phyloP scores from a whole-genome alignment of 805 yeast genomes.

The Starmerella stigmatis region DNA sequence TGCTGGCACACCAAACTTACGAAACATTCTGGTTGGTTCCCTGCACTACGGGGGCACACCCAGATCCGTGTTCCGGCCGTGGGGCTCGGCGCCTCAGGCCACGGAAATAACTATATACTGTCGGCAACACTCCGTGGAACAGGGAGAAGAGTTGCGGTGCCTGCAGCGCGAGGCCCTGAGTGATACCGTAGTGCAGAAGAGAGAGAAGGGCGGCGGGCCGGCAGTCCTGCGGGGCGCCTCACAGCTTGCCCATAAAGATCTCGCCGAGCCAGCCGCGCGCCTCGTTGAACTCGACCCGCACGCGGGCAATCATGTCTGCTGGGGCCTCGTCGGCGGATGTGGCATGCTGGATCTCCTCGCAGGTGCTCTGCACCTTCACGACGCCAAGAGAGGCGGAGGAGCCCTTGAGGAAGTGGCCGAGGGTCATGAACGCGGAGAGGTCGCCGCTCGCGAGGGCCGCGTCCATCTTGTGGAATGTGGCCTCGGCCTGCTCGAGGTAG shows the following conservation, averaged over 20 bases:
- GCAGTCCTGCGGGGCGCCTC: too few relatives aligned
- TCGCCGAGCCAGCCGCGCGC: conserved; percentile 26
- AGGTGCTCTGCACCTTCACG: conserved; percentile 66
- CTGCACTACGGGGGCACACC: too few relatives aligned
- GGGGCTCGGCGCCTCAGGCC: too few relatives aligned
- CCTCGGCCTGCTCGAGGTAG: conserved; percentile 79
- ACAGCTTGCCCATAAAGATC: conserved; percentile 23
- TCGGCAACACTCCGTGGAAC: too few relatives aligned
- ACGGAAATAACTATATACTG: too few relatives aligned
- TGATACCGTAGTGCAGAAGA: neutral
- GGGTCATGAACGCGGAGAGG: conserved; percentile 51
- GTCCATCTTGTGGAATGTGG: conserved; percentile 66
- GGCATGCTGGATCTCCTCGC: conserved; percentile 87
- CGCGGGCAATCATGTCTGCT: conserved; percentile 25
- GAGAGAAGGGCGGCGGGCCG: too few relatives aligned
- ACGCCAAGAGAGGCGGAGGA: conserved; percentile 91
- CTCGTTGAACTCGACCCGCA: conserved; percentile 31
- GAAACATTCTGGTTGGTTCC: too few relatives aligned
- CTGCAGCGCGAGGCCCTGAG: too few relatives aligned
- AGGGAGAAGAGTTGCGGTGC: too few relatives aligned
- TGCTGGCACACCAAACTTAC: too few relatives aligned
- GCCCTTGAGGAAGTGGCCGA: conserved; percentile 92
- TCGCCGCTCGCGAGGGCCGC: conserved; percentile 35
- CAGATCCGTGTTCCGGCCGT: too few relatives aligned
- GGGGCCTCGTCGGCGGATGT: conserved; percentile 44